Evolutionary conservation across 176 grass and related monocot genomes (phyloP), one percentile per base, ranked within the genome.

Genomic region (Oryza australiensis): DNA sequence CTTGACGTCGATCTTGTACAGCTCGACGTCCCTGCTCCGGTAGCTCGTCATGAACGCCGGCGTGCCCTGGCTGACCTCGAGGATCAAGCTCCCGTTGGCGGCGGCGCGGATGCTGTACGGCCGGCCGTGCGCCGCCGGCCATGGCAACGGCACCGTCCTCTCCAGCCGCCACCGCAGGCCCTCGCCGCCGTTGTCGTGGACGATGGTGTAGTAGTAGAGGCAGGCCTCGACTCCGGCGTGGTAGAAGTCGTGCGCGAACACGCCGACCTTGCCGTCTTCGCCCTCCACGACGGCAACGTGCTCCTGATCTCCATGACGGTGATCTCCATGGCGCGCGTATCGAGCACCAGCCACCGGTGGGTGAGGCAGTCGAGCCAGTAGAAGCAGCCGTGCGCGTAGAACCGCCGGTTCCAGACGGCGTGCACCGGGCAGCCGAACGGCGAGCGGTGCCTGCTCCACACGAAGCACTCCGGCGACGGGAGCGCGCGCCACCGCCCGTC

Each of bases 381-480:
- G 83, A 89, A 89, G 22, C 87, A 46, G 42, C 78, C 87, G 82
- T 89, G 87, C 77, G 87, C 77, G 83, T 86, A 89, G 72, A 85
- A 78, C 1, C 83, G 83, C 33, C 45, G 64, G 87, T 82, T 89
- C 83, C 83, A 86, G 11, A 89, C 72, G 42, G 87, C 66, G 78
- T 81, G 26, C 65, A 85, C 30, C 0, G 72, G 78, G 72, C 77
- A 37, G 7, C 66, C 40, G 72, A 89, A 82, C 42, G 73, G 45
- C 7, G 72, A 89, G 4, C 87, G 72, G 43, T 64, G 65, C 26
- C 65, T 30, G 0, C 72, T 48, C 87, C 83, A 86, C 7, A 86
- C 73, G 59, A 66, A 59, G 72, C 87, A 89, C 4, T 82, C 42
- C 33, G 72, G 87, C 83, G 83, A 82, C 20, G 78, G 42, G 1